Evolutionary conservation across 1,284 basidiomycete genomes (phyloP).

Genomic region (Tilletia walkeri): DNA sequence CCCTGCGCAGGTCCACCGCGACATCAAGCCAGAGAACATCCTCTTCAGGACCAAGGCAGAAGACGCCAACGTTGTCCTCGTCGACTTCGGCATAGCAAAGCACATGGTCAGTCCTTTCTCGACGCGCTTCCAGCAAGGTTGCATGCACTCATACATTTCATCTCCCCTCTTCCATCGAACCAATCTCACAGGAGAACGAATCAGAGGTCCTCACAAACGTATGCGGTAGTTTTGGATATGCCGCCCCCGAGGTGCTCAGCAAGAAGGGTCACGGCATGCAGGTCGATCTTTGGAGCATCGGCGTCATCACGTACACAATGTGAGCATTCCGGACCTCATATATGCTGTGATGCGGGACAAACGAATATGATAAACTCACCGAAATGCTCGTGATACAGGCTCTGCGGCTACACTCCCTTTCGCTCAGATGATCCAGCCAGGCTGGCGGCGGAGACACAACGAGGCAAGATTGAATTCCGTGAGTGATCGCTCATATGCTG

Average conservation of each 20-base stretch:
- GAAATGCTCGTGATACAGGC: slow-evolving; percentile 21
- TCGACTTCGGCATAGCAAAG: slow-evolving; percentile 79
- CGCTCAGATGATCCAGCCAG: slow-evolving; percentile 75
- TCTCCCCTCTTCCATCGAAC: slow-evolving; percentile 58
- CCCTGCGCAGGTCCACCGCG: slow-evolving; percentile 38
- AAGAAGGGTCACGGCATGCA: slow-evolving; percentile 82
- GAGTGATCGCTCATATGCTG: not conserved
- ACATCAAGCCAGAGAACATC: slow-evolving; percentile 75
- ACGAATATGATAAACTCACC: not conserved
- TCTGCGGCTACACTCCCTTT: slow-evolving; percentile 67
- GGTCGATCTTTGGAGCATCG: slow-evolving; percentile 90
- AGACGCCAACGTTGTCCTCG: slow-evolving; percentile 60
- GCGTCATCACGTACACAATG: slow-evolving; percentile 79
- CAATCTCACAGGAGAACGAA: slow-evolving; percentile 72
- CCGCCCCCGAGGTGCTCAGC: slow-evolving; percentile 79
- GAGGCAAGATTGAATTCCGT: slow-evolving; percentile 75
- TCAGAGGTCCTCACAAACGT: slow-evolving; percentile 76
- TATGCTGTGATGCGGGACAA: not conserved
- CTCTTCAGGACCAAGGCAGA: slow-evolving; percentile 73
- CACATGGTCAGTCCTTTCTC: slow-evolving; percentile 26
- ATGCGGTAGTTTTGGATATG: slow-evolving; percentile 89
- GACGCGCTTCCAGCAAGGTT: not conserved
- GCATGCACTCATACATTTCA: not conserved
- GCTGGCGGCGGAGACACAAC: slow-evolving; percentile 76
- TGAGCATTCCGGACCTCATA: slow-evolving; percentile 5